A percentile compares a stretch with the other conserved stretches of the same genome.
phyloP scores from a whole-genome alignment of 2,329 filamentous ascomycete genomes.

The Escovopsis sp. region DNA sequence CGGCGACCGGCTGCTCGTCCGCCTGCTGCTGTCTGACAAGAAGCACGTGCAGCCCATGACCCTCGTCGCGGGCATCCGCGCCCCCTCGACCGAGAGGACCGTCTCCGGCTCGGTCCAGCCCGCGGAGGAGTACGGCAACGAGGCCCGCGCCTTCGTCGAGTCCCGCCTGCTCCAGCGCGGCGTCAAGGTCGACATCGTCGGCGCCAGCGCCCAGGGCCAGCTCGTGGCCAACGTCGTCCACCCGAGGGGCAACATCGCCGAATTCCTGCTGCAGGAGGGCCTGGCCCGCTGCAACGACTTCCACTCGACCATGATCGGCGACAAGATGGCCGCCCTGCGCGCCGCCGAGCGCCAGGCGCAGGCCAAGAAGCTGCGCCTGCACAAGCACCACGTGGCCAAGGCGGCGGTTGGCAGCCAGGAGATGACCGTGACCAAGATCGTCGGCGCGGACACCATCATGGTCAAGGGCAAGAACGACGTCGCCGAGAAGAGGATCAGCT shows the following conservation, averaged over 20 bases:
- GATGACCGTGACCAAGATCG: constrained; percentile 68
- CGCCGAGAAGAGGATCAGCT: constrained; percentile 72
- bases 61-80: constrained; percentile 74
- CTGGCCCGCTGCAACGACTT: constrained; percentile 88
- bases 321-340: constrained; percentile 73
- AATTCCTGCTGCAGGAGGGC: constrained; percentile 77
- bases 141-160: constrained; percentile 81
- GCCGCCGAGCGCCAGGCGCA: constrained; percentile 79
- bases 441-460: constrained; percentile 79
- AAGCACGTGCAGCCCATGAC: constrained; percentile 83
- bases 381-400: constrained; percentile 67
- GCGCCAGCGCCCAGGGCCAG: constrained; percentile 77
- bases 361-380: constrained; percentile 59
- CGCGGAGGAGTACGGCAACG: constrained; percentile 79
- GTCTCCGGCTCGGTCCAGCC: constrained; percentile 69
- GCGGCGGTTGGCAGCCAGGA: constrained; percentile 52
- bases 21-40: constrained; percentile 63
- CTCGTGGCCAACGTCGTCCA: constrained; percentile 80
- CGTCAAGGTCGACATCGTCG: constrained; percentile 69
- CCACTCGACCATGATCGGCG: constrained; percentile 81
- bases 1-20: constrained; percentile 76
- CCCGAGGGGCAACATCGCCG: constrained; percentile 82
- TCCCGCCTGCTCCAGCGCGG: constrained; percentile 70
- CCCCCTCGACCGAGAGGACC: constrained; percentile 76
- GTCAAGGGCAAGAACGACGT: constrained; percentile 69